Evolutionary conservation across 192 early-diverging fungal genomes (phyloP).

Genomic region (Tieghemiomyces parasiticus): DNA sequence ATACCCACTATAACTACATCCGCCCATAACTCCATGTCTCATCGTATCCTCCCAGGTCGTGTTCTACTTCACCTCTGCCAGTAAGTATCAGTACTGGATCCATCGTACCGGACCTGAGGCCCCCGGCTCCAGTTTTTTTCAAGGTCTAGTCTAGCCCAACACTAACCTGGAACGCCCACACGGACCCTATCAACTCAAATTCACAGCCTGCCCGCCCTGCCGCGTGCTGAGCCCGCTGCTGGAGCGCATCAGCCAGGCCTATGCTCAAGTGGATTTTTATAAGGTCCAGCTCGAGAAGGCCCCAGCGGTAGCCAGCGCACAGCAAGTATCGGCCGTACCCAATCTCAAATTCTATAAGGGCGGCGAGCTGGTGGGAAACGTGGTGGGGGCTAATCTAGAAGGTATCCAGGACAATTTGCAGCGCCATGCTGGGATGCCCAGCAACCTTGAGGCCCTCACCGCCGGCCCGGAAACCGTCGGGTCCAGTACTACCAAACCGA

Average conservation of each 20-base stretch:
- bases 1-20: neutral
- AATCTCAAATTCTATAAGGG: conserved; percentile 48
- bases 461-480: neutral
- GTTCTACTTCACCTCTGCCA: neutral
- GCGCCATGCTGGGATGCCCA: conserved; percentile 34
- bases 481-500: conserved; percentile 12
- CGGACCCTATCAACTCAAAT: conserved; percentile 19
- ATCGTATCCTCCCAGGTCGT: neutral
- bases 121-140: neutral
- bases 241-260: conserved; percentile 13
- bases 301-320: conserved; percentile 20
- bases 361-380: conserved; percentile 54
- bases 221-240: conserved; percentile 18
- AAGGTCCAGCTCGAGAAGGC: conserved; percentile 24
- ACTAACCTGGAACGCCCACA: neutral
- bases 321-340: conserved; percentile 24
- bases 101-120: neutral
- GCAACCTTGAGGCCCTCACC: conserved; percentile 11
- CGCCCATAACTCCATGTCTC: neutral
- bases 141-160: neutral
- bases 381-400: conserved; percentile 64
- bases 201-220: conserved; percentile 26
- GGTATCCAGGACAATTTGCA: conserved; percentile 54
- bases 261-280: conserved; percentile 22
- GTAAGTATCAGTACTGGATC: neutral